Evolutionary conservation across 169 alveolate genomes (phyloP).

Genomic region (Eimeria sp.): DNA sequence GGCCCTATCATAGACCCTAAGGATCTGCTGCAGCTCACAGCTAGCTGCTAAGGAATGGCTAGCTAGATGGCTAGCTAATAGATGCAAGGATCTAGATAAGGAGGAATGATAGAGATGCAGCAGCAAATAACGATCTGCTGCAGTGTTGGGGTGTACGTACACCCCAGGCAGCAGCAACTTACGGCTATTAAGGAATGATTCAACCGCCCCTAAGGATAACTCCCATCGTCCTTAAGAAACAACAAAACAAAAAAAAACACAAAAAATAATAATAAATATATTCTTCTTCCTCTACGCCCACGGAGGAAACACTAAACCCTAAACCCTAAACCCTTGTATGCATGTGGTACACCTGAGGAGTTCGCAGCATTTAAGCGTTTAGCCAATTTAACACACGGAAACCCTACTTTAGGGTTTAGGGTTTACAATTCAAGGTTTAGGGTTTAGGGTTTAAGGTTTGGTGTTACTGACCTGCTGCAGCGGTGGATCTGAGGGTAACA

Average conservation of each 20-base stretch:
- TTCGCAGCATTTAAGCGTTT: too few species aligned
- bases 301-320: too few species aligned
- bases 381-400: too few species aligned
- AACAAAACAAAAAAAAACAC: background rate
- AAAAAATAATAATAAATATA: background rate
- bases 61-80: constrained; percentile 39
- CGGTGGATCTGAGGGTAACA: background rate
- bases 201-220: background rate
- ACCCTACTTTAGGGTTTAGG: too few species aligned
- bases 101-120: constrained; percentile 17
- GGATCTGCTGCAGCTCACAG: background rate
- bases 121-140: background rate
- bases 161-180: background rate
- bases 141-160: background rate
- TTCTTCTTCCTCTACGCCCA: background rate
- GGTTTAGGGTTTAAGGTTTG: background rate
- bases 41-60: constrained; percentile 21
- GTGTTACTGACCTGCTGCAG: constrained; percentile 27
- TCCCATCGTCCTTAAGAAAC: constrained; percentile 42
- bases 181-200: background rate
- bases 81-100: background rate
- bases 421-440: background rate
- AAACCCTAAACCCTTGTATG: too few species aligned
- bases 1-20: background rate
- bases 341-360: too few species aligned